Conservation (phyloP, 805 yeast genomes). For the Tetrapisispora fleetii region DNA sequence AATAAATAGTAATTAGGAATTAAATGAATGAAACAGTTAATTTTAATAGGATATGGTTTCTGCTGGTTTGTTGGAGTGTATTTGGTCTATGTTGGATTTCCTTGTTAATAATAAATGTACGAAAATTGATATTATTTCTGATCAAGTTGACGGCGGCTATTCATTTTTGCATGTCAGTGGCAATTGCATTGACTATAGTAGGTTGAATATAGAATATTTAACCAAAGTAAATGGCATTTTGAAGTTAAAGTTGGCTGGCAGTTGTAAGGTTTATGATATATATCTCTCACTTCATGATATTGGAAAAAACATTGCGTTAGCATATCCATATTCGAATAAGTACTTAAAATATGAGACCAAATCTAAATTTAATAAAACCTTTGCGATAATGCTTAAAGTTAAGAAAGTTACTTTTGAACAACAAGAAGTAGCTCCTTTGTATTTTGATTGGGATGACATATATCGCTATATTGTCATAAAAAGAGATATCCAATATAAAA, state of each 20-base stretch:
- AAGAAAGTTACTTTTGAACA: not conserved
- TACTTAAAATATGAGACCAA: not conserved
- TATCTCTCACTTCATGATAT: not conserved
- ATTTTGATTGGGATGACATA: not conserved
- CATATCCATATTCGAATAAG: not conserved
- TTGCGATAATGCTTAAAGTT: not conserved
- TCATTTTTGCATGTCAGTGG: not conserved
- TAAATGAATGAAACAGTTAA: too few relatives aligned
- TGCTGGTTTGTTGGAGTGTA: too few relatives aligned
- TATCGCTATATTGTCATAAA: not conserved
- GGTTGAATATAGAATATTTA: not conserved
- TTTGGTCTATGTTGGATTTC: not conserved
- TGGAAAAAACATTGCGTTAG: not conserved
- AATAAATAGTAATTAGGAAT: not conserved
- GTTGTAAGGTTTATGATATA: not conserved
- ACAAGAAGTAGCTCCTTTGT: not conserved
- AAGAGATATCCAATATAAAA: not conserved
- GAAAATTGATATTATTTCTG: not conserved
- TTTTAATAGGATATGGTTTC: too few relatives aligned
- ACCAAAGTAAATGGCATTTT: not conserved
- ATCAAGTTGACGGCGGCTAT: slow-evolving; percentile 1
- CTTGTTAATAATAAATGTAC: not conserved
- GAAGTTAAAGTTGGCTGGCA: too few relatives aligned
- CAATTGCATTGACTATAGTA: not conserved
- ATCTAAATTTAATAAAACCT: not conserved